Evolutionary conservation across 2,329 filamentous ascomycete species (phyloP), one percentile per base, ranked within the genome.

Genomic region (Curvularia spicifera): DNA sequence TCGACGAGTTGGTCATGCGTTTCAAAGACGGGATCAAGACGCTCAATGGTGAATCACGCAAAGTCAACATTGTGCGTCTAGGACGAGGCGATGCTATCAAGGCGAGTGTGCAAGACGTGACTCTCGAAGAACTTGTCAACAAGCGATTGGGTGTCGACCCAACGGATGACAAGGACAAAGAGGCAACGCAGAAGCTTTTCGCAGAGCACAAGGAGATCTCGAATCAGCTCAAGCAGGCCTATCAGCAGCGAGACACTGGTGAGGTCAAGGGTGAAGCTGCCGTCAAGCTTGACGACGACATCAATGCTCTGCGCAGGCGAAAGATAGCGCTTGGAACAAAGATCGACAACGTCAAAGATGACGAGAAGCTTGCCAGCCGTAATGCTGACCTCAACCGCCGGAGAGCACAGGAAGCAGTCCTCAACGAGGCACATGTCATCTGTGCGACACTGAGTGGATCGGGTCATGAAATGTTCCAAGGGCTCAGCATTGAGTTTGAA

Each of bases 401-500:
- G 43, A 86, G 89, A 66, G 87, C 95, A 45, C 94, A 98, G 76
- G 93, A 98, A 75, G 88, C 95, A 66, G 91, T 99, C 53, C 86
- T 99, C 45, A 90, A 96, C 72, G 88, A 89, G 24, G 92, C 95
- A 1, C 91, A 99, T 78, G 90, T 99, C 51, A 87, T 99, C 29
- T 99, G 95, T 77, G 91, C 94, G 42, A 99, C 95, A 0, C 87
- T 99, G 49, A 97, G 93, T 76, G 95, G 94, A 70, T 94, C 90
- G 76, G 95, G 95, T 3, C 96, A 99, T 71, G 95, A 99, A 66
- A 96, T 98, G 88, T 97, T 99, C 80, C 92, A 94, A 77, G 90
- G 89, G 68, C 80, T 99, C 55, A 93, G 91, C 69, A 92, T 99
- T 51, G 95, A 99, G 76, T 99, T 99, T 67, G 95, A 99, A 78